These are phyloP conservation scores for Zymoseptoria passerinii DNA, from an alignment of 2,329 filamentous ascomycete genomes.

Conservation along the genomic window DNA sequence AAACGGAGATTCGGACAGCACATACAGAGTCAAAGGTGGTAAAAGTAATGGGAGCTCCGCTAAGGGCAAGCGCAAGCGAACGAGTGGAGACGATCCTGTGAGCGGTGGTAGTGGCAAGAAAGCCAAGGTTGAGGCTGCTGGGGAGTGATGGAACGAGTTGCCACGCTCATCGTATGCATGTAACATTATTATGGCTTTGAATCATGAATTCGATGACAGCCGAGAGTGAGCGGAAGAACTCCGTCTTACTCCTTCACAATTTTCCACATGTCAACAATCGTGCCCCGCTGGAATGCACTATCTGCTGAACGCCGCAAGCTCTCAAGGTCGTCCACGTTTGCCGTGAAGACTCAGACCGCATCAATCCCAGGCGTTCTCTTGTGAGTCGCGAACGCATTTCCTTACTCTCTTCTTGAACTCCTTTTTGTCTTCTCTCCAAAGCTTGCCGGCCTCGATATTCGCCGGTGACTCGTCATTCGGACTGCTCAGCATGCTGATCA, in stretches of 20 bases:
- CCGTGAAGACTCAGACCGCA: neutral
- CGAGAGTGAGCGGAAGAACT: neutral
- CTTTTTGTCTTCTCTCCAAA: slow-evolving; percentile 72
- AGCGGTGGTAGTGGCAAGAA: slow-evolving; percentile 17
- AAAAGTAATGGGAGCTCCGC: slow-evolving; percentile 35
- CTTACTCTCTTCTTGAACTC: slow-evolving; percentile 75
- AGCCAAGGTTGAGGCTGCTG: slow-evolving; percentile 11
- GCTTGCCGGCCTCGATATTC: slow-evolving; percentile 82
- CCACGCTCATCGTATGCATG: neutral
- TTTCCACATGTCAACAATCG: neutral
- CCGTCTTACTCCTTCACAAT: neutral
- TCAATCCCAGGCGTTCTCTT: slow-evolving; percentile 46
- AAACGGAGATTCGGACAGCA: slow-evolving; percentile 34
- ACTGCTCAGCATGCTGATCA: slow-evolving; percentile 83
- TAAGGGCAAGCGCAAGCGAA: slow-evolving; percentile 33
- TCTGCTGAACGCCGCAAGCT: neutral
- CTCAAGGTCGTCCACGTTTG: neutral
- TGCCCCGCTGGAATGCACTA: neutral
- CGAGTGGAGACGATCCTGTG: slow-evolving; percentile 13
- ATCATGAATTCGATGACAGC: neutral
- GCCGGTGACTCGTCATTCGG: slow-evolving; percentile 95
- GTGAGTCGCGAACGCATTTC: slow-evolving; percentile 69
- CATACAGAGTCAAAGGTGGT: slow-evolving; percentile 43
- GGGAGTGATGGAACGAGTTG: neutral
- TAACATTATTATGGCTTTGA: neutral